Percentiles rank a stretch among this genome's conserved stretches.
phyloP scores from a whole-genome alignment of 1,284 basidiomycete genomes.

The Cystobasidium slooffiae region DNA sequence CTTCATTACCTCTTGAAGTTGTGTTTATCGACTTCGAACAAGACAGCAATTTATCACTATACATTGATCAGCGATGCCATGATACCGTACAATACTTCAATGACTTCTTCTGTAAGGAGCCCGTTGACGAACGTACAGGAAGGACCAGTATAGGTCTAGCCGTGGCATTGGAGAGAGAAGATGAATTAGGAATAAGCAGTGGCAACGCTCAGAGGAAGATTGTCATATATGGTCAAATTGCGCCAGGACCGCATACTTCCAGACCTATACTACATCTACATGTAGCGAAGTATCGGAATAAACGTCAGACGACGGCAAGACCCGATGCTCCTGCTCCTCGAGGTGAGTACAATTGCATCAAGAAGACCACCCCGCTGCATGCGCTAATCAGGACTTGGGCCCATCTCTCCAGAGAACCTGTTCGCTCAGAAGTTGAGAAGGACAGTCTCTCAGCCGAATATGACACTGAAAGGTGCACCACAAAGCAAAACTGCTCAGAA shows the following conservation, averaged over 20 bases:
- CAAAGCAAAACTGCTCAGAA: conserved; percentile 21
- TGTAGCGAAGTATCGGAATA: conserved; percentile 33
- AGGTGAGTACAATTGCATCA: conserved; percentile 9
- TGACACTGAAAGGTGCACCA: conserved; percentile 20
- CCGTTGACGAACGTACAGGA: conserved; percentile 13
- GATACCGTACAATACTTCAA: conserved; percentile 39
- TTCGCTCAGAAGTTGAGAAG: conserved; percentile 42
- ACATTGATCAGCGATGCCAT: conserved; percentile 30
- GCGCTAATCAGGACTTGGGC: background rate
- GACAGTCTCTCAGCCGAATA: conserved; percentile 33
- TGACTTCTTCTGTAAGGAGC: conserved; percentile 30
- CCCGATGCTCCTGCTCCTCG: conserved; percentile 40
- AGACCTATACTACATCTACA: conserved; percentile 24
- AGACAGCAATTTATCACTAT: conserved; percentile 21
- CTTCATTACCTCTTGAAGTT: background rate
- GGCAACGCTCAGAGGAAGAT: conserved; percentile 19
- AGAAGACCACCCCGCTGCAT: background rate
- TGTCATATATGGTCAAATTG: conserved; percentile 33
- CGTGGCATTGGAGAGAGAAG: conserved; percentile 14
- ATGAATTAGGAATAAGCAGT: conserved; percentile 25
- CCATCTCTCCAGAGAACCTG: conserved; percentile 28
- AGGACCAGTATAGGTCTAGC: conserved; percentile 22
- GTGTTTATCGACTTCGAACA: conserved; percentile 24
- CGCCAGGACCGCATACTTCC: conserved; percentile 1
- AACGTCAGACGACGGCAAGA: conserved; percentile 15